Evolutionary conservation across 495 filamentous ascomycete genomes (phyloP).

Genomic region (Chaetomium cochliodes): DNA sequence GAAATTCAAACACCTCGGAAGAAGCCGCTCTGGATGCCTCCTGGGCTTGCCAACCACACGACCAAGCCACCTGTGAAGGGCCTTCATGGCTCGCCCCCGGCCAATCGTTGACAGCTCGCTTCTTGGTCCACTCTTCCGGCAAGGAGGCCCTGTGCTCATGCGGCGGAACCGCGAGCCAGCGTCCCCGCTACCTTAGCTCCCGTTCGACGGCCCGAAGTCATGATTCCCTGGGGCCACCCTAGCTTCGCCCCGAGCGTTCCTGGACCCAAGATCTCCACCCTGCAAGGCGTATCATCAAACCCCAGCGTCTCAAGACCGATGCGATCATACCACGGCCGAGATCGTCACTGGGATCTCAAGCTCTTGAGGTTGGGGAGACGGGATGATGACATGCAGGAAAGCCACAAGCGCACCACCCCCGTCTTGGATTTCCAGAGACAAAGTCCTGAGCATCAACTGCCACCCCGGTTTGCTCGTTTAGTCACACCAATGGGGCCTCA

Average conservation of each 20-base stretch:
- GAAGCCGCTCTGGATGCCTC: not conserved
- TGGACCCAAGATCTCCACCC: not conserved
- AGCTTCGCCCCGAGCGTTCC: not conserved
- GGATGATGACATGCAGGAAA: not conserved
- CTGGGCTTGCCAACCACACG: not conserved
- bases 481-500: not conserved
- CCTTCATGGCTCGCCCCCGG: not conserved
- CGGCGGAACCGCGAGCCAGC: not conserved
- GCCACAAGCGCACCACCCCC: not conserved
- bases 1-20: not conserved
- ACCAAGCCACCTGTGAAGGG: not conserved
- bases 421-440: not conserved
- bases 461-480: not conserved
- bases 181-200: not conserved
- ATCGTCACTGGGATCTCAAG: not conserved
- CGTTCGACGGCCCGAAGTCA: not conserved
- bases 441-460: not conserved
- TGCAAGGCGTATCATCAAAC: not conserved
- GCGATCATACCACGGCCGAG: not conserved
- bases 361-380: not conserved
- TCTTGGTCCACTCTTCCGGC: not conserved
- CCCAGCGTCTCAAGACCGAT: not conserved
- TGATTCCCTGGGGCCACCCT: not conserved
- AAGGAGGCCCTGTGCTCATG: not conserved
- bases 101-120: not conserved